Conservation (phyloP, 164 flowering plant genomes). For the Echeveria elegans region DNA sequence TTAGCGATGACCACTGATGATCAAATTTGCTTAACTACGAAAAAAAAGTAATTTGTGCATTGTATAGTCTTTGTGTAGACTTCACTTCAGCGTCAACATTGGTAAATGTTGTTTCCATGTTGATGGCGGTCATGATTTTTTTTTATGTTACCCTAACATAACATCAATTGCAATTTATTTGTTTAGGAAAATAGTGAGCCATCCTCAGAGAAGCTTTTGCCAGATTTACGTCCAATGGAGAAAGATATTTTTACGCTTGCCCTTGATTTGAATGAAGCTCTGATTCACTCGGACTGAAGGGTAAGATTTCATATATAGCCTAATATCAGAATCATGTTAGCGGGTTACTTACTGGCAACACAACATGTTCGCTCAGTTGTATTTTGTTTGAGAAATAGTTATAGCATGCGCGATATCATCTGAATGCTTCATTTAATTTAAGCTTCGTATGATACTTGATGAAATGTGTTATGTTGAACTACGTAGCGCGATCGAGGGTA, state of each 20-base stretch:
- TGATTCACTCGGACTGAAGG: constrained; percentile 11
- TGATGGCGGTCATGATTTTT: not conserved
- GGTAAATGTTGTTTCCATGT: not conserved
- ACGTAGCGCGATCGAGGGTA: constrained; percentile 88
- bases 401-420: not conserved
- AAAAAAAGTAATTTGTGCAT: not conserved
- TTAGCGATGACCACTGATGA: not conserved
- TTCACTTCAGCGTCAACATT: not conserved
- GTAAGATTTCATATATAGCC: not conserved
- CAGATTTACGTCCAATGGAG: constrained; percentile 12
- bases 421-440: not conserved
- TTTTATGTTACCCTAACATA: not conserved
- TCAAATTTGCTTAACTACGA: not conserved
- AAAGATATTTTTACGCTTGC: constrained; percentile 11
- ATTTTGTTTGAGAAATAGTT: not conserved
- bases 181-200: not conserved
- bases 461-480: not conserved
- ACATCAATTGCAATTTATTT: not conserved
- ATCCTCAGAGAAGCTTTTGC: constrained; percentile 8
- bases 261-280: constrained; percentile 11
- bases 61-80: not conserved
- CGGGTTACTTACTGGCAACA: not conserved
- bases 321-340: not conserved
- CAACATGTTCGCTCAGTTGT: not conserved
- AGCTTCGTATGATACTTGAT: not conserved